Evolutionary conservation across 345 rosid species (phyloP).

Genomic region (Eucalyptus coolabah): DNA sequence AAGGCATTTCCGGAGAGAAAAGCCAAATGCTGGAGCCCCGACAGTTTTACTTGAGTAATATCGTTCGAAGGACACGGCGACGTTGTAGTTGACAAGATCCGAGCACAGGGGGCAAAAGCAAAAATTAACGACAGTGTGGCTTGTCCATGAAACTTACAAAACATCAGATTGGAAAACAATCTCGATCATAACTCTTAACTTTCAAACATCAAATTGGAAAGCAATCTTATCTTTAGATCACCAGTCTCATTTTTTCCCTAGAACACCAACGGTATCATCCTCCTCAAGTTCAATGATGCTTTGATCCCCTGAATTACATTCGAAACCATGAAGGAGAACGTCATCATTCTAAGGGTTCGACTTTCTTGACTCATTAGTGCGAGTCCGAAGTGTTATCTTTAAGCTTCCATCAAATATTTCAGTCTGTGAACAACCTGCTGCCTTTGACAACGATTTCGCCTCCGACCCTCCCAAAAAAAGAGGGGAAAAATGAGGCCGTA

Average conservation of each 20-base stretch:
- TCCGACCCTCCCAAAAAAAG: neutral
- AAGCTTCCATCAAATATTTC: neutral
- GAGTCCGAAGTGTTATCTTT: neutral
- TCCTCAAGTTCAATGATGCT: neutral
- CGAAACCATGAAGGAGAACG: neutral
- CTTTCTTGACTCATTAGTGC: neutral
- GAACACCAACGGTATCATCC: neutral
- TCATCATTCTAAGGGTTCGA: neutral
- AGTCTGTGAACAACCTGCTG: accelerated
- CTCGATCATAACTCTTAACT: neutral
- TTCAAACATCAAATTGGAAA: too few relatives aligned
- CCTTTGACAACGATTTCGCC: neutral
- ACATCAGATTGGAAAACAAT: neutral
- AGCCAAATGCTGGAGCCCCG: neutral
- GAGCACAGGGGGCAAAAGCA: neutral
- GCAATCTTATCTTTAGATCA: neutral
- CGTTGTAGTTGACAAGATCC: neutral
- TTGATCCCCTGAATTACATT: neutral
- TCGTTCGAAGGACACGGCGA: neutral
- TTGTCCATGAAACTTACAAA: neutral
- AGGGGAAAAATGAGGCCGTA: neutral
- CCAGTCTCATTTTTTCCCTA: neutral
- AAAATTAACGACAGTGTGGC: neutral
- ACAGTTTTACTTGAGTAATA: neutral
- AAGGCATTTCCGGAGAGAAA: neutral